These are phyloP conservation scores for Lentinula aciculospora DNA, from an alignment of 768 basidiomycete species.

Conservation along the genomic window DNA sequence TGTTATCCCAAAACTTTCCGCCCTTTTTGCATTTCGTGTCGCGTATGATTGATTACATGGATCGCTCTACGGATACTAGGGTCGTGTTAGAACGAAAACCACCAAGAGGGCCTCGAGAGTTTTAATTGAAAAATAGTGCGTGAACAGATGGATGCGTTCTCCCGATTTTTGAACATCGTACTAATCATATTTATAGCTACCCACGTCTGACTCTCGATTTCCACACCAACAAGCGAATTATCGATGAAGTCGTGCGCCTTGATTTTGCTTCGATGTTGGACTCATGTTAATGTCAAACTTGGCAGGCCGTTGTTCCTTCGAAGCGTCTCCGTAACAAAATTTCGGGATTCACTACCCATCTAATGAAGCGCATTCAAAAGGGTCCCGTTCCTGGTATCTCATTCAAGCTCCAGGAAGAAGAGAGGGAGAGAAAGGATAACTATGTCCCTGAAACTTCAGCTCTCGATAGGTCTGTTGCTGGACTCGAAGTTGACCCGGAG, in stretches of 20 bases:
- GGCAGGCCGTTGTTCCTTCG: slow-evolving; percentile 87
- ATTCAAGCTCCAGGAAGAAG: slow-evolving; percentile 99
- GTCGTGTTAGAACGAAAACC: slow-evolving; percentile 99
- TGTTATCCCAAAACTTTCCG: neutral
- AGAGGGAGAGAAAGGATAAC: slow-evolving; percentile 98
- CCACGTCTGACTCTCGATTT: slow-evolving; percentile 98
- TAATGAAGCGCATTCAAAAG: slow-evolving; percentile 99
- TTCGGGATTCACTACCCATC: slow-evolving; percentile 97
- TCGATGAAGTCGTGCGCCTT: slow-evolving; percentile 86
- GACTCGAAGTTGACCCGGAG: slow-evolving; percentile 85
- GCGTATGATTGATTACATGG: neutral
- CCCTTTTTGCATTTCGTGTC: neutral
- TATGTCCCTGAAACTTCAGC: slow-evolving; percentile 98
- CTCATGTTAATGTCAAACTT: slow-evolving; percentile 1
- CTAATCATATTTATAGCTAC: slow-evolving; percentile 52
- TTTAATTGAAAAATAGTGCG: slow-evolving; percentile 98
- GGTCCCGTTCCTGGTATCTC: slow-evolving; percentile 98
- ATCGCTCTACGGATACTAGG: no score
- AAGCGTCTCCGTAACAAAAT: slow-evolving; percentile 99
- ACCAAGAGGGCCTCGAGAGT: slow-evolving; percentile 99
- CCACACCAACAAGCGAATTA: slow-evolving; percentile 99
- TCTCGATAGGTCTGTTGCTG: slow-evolving; percentile 67
- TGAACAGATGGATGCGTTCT: slow-evolving; percentile 12
- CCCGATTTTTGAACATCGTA: neutral
- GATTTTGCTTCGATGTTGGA: slow-evolving; percentile 5